Evolutionary conservation across 768 basidiomycete species (phyloP).

Genomic region (Clitopilus passeckerianus): DNA sequence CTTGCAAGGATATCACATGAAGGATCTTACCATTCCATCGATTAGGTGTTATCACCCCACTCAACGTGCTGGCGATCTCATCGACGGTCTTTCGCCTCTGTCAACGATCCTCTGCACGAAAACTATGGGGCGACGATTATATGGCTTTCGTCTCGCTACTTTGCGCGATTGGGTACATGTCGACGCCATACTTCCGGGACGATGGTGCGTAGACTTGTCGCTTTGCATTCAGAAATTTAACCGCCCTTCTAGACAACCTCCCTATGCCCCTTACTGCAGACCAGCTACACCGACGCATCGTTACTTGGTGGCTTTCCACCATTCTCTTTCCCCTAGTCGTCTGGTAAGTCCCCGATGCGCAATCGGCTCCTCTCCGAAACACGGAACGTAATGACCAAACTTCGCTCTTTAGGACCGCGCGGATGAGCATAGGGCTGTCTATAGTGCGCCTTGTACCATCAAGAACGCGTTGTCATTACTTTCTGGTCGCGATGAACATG

Average conservation of each 20-base stretch:
- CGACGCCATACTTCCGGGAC: constrained; percentile 7
- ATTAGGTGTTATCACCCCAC: constrained; percentile 5
- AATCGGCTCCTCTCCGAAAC: not conserved
- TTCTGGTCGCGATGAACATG: constrained; percentile 5
- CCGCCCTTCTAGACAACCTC: not conserved
- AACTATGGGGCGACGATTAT: constrained; percentile 18
- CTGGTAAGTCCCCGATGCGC: constrained; percentile 7
- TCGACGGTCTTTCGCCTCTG: constrained; percentile 12
- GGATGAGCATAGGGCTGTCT: constrained; percentile 15
- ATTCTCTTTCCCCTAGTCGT: constrained; percentile 3
- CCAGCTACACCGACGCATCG: constrained; percentile 2
- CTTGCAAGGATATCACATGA: not conserved
- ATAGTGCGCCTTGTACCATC: constrained; percentile 9
- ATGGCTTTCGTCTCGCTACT: constrained; percentile 9
- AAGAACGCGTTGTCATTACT: constrained; percentile 1
- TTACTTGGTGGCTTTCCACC: constrained; percentile 7
- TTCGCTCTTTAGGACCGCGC: constrained; percentile 7
- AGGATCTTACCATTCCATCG: not conserved
- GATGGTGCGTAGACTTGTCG: not conserved
- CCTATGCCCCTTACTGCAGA: not conserved
- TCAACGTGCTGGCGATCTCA: constrained; percentile 10
- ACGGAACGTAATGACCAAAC: not conserved
- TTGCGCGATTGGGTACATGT: constrained; percentile 3
- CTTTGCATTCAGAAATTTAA: not conserved
- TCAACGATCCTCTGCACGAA: constrained; percentile 11